phyloP scores from a whole-genome alignment of 2,329 filamentous ascomycete genomes.

The Cytospora mali region DNA sequence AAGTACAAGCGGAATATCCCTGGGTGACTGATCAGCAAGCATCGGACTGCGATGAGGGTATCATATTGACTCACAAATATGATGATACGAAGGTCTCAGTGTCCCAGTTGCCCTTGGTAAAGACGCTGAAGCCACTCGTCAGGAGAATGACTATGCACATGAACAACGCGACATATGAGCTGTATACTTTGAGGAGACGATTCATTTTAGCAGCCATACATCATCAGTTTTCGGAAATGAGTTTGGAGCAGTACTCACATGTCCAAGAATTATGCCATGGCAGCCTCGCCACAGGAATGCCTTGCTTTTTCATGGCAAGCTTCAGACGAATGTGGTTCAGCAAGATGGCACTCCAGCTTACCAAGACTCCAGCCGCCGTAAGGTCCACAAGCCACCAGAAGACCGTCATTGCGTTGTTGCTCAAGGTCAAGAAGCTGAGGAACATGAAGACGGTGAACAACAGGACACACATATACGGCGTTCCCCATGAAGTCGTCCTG shows the following conservation, averaged over 20 bases:
- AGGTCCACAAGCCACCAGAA: slow-evolving; percentile 68
- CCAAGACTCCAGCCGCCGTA: slow-evolving; percentile 63
- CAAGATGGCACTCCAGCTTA: slow-evolving; percentile 65
- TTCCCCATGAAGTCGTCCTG: slow-evolving; percentile 52
- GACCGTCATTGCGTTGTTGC: slow-evolving; percentile 60
- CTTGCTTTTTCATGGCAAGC: slow-evolving; percentile 57
- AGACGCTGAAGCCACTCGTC: slow-evolving; percentile 69
- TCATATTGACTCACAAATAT: slow-evolving; percentile 55
- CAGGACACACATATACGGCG: slow-evolving; percentile 61
- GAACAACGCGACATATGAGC: slow-evolving; percentile 61
- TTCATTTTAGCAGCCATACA: slow-evolving; percentile 7
- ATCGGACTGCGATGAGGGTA: neutral
- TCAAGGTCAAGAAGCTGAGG: slow-evolving; percentile 60
- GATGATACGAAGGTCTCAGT: slow-evolving; percentile 60
- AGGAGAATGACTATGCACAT: slow-evolving; percentile 68
- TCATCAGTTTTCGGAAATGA: too few relatives aligned
- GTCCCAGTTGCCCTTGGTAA: slow-evolving; percentile 62
- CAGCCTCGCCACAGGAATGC: slow-evolving; percentile 49
- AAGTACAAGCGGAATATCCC: slow-evolving; percentile 62
- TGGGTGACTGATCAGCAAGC: slow-evolving; percentile 34
- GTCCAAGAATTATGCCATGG: slow-evolving; percentile 69
- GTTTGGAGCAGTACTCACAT: slow-evolving; percentile 43
- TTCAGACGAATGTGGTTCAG: slow-evolving; percentile 61
- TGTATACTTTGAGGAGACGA: slow-evolving; percentile 49
- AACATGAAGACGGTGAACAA: slow-evolving; percentile 57